Evolutionary conservation across 192 early-diverging fungal genomes (phyloP).

Genomic region (Rhizoclosmatium sp.): DNA sequence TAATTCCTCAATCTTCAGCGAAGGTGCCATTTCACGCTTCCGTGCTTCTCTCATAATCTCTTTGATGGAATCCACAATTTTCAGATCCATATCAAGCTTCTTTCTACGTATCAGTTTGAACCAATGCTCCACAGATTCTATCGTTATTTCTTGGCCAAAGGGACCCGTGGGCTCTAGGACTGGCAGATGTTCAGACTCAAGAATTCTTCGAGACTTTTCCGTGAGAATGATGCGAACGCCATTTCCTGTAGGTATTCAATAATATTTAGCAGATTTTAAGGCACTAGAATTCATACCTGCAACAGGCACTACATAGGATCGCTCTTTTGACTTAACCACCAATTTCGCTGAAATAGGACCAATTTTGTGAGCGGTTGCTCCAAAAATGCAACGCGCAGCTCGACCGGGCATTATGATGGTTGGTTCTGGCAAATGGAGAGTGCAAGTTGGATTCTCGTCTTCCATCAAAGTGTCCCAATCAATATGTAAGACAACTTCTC

Average conservation of each 20-base stretch:
- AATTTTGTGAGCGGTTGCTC: conserved; percentile 47
- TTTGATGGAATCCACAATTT: conserved; percentile 30
- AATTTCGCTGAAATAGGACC: conserved; percentile 49
- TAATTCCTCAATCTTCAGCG: background rate
- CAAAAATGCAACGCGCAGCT: conserved; percentile 44
- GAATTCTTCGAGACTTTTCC: conserved; percentile 45
- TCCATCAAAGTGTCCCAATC: conserved; percentile 43
- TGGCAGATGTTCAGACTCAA: conserved; percentile 49
- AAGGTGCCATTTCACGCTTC: background rate
- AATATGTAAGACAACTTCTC: conserved; percentile 58
- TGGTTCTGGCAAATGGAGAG: conserved; percentile 49
- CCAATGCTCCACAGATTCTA: conserved; percentile 43
- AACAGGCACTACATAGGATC: conserved; percentile 42
- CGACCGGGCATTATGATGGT: conserved; percentile 48
- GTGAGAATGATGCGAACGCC: conserved; percentile 59
- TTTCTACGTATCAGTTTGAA: conserved; percentile 37
- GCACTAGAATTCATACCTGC: conserved; percentile 35
- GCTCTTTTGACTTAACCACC: conserved; percentile 55
- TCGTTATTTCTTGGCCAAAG: conserved; percentile 43
- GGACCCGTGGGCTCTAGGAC: conserved; percentile 43
- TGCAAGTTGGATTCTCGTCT: conserved; percentile 30
- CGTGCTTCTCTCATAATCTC: conserved; percentile 14
- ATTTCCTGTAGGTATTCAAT: conserved; percentile 37
- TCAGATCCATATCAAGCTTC: conserved; percentile 35
- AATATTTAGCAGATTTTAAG: conserved; percentile 5